A percentile compares a stretch with the other conserved stretches of the same genome.
phyloP scores from a whole-genome alignment of 2,329 filamentous ascomycete species.

The Xylariomycetidae sp. region DNA sequence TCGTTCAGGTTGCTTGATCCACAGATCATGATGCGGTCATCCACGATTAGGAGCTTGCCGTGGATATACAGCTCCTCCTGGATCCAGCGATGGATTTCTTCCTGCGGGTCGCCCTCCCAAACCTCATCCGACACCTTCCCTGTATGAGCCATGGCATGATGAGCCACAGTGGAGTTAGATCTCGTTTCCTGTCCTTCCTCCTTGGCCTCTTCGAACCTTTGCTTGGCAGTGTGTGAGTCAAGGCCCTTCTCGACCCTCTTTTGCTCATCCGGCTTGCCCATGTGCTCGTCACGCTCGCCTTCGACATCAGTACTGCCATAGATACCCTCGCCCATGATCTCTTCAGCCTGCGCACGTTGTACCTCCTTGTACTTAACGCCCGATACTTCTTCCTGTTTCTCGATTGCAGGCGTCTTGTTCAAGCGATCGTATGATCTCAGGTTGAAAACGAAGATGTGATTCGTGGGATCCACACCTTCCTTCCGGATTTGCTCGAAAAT shows the following conservation, averaged over 20 bases:
- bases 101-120: slow-evolving; percentile 70
- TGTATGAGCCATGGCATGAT: slow-evolving; percentile 71
- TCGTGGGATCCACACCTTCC: slow-evolving; percentile 66
- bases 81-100: slow-evolving; percentile 81
- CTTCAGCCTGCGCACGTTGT: slow-evolving; percentile 80
- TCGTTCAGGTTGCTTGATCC: slow-evolving; percentile 91
- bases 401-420: slow-evolving; percentile 70
- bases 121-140: slow-evolving; percentile 59
- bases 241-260: slow-evolving; percentile 29
- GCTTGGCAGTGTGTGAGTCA: slow-evolving; percentile 40
- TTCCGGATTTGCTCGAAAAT: slow-evolving; percentile 75
- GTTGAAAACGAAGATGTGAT: slow-evolving; percentile 93
- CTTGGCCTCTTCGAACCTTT: slow-evolving; percentile 45
- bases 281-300: slow-evolving; percentile 42
- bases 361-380: slow-evolving; percentile 82
- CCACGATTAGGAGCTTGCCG: slow-evolving; percentile 81
- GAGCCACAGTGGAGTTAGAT: slow-evolving; percentile 54
- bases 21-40: slow-evolving; percentile 79
- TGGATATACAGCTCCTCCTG: slow-evolving; percentile 97
- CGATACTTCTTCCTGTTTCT: slow-evolving; percentile 70
- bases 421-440: slow-evolving; percentile 87
- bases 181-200: slow-evolving; percentile 29
- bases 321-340: slow-evolving; percentile 73
- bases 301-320: slow-evolving; percentile 49
- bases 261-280: slow-evolving; percentile 35